A percentile compares a stretch with the other conserved stretches of the same genome.
These are phyloP conservation scores for Citrus medica DNA, from an alignment of 345 rosid genomes.

Conservation along the genomic window DNA sequence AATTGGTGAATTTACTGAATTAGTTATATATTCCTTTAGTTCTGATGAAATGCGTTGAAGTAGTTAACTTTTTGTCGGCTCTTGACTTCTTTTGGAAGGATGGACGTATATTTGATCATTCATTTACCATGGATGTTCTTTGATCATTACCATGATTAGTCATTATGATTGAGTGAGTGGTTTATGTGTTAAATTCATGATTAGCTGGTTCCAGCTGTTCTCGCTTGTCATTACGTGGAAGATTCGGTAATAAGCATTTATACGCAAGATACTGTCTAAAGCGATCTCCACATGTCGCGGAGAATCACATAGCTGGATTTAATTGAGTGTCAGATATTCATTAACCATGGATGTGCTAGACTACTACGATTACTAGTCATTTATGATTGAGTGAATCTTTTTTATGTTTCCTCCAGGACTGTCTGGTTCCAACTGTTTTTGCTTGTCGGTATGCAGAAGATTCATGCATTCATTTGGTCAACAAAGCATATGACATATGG, in stretches of 20 bases:
- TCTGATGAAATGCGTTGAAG: not conserved
- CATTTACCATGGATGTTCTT: not conserved
- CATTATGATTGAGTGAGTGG: not conserved
- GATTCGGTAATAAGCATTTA: not conserved
- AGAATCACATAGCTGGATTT: not conserved
- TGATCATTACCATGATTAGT: not conserved
- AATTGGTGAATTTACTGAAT: slow-evolving; percentile 8
- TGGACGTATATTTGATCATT: not conserved
- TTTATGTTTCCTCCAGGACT: not conserved
- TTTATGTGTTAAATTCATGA: not conserved
- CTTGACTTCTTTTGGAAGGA: not conserved
- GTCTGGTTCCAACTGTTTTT: not conserved
- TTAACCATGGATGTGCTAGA: not conserved
- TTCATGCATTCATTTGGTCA: slow-evolving; percentile 1
- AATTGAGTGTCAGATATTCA: not conserved
- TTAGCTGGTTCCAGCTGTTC: not conserved
- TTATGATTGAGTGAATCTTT: slow-evolving; percentile 1
- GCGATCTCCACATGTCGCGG: not conserved
- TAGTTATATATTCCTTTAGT: slow-evolving; percentile 5
- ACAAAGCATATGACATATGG: not conserved
- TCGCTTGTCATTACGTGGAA: not conserved
- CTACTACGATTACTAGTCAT: not conserved
- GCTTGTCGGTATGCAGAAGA: slow-evolving; percentile 7
- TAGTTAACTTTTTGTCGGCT: slow-evolving; percentile 8
- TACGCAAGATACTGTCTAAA: not conserved